A percentile compares a stretch with the other conserved stretches of the same genome.
Evolutionary conservation across 2,329 filamentous ascomycete genomes (phyloP).

Genomic region (Uncinocarpus reesii): DNA sequence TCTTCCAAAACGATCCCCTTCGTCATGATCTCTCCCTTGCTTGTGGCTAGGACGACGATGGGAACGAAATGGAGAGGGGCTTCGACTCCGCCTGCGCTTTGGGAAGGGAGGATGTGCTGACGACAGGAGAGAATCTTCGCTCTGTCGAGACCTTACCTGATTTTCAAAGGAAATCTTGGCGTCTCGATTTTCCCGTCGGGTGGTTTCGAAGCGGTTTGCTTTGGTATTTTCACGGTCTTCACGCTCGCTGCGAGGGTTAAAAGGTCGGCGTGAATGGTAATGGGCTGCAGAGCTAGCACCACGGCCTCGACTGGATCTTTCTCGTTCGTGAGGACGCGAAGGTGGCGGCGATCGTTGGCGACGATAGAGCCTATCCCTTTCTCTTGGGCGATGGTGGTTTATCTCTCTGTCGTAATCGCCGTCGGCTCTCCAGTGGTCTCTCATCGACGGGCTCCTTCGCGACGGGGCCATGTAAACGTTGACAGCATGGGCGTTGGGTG

Average conservation of each 20-base stretch:
- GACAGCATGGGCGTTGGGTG: constrained; percentile 32
- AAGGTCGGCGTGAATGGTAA: constrained; percentile 21
- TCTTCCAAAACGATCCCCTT: constrained; percentile 30
- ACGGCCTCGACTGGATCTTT: constrained; percentile 24
- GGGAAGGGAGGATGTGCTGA: constrained; percentile 20
- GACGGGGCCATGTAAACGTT: constrained; percentile 42
- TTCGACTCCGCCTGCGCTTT: constrained; percentile 35
- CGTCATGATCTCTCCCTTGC: constrained; percentile 28
- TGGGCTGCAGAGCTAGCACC: constrained; percentile 23
- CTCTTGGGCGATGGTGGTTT: constrained; percentile 24
- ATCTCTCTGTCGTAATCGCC: constrained; percentile 31
- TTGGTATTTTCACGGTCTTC: constrained; percentile 21
- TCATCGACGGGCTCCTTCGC: constrained; percentile 41
- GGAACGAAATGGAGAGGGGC: constrained; percentile 29
- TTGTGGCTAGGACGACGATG: constrained; percentile 24
- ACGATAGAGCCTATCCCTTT: constrained; percentile 27
- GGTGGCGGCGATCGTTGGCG: constrained; percentile 33
- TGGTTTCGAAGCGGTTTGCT: constrained; percentile 16
- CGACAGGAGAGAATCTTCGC: constrained; percentile 21
- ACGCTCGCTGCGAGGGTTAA: constrained; percentile 16
- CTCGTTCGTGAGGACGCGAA: constrained; percentile 25
- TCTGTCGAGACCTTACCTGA: constrained; percentile 21
- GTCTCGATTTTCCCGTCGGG: constrained; percentile 18
- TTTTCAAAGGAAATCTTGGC: constrained; percentile 18
- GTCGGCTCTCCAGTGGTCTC: constrained; percentile 42